Base-by-base conservation (phyloP, 805 yeast species). In the Saccharomycopsis fodiens region DNA sequence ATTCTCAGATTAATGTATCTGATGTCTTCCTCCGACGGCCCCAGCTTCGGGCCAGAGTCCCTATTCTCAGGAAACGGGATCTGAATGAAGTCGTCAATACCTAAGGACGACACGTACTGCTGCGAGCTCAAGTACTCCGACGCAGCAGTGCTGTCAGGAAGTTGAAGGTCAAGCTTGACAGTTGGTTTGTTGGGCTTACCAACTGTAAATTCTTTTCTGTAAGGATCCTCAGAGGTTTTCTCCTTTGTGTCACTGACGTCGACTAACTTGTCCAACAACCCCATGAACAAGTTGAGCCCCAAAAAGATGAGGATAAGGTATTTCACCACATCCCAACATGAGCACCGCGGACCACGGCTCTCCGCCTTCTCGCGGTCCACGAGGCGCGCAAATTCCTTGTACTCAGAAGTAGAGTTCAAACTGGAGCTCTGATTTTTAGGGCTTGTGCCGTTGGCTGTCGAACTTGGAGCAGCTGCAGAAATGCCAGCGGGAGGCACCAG, bases 1-100 rank as follows among this genome's bases (percentile, higher is more conserved):
- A 47, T 22, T 22, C 40, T 38, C 10, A 48, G 44, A 29, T 47
- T 47, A 30, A 47, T 47, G 23, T 47, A 47, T 7, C 30, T 23
- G 17, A 47, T 6, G 30, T 47, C 51, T 23, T 47, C 36, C 40
- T 30, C 36, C n/a, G 25, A 40, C 8, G 47, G 47, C 13, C 47
- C 50, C 13, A 16, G 20, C 22, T 47, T 47, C 3, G 29, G 39
- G 3, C 16, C 29, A 8, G 19, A 5, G 20, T 15, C 25, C 6
- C 25, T 8, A 4, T 21, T 15, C 15, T 31, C 4, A 19, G 50
- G 50, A 29, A 43, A 39, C 3, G 17, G 22, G 5, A 47, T 39
- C 10, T 16, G 3, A 20, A 12, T 29, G 32, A 47, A 47, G 15
- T 29, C 27, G 17, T 29, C 20, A 3, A 39, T 8, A 8, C 17